phyloP scores from a whole-genome alignment of 805 yeast genomes.

The Saccharomycopsis guyanensis region DNA sequence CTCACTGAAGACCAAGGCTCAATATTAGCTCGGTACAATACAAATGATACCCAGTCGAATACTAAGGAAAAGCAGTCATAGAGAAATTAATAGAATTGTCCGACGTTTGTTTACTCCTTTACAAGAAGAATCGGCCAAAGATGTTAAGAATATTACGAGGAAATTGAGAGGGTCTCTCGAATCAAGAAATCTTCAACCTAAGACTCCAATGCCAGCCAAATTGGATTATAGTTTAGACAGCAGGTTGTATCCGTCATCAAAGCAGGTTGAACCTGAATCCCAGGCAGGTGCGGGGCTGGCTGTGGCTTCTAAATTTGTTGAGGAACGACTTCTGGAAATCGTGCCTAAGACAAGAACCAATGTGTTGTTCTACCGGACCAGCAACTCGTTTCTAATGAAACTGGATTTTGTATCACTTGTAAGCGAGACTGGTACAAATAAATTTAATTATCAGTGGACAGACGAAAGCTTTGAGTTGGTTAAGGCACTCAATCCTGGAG shows the following conservation, averaged over 20 bases:
- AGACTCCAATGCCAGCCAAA: not conserved
- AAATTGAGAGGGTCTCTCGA: not conserved
- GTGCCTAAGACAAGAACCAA: conserved; percentile 5
- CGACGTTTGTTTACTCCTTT: not conserved
- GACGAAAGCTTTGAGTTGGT: conserved; percentile 5
- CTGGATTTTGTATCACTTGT: conserved; percentile 10
- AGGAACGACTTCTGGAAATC: not conserved
- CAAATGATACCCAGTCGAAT: not conserved
- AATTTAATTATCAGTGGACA: conserved; percentile 4
- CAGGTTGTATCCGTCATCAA: not conserved
- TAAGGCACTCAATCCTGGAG: conserved; percentile 11
- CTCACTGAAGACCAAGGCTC: no score
- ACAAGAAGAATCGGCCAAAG: not conserved
- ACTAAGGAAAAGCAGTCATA: not conserved
- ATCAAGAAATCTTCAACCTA: not conserved
- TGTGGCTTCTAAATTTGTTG: not conserved
- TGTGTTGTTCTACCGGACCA: conserved; percentile 9
- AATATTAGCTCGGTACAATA: no score
- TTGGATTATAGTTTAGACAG: not conserved
- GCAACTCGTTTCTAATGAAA: conserved; percentile 11
- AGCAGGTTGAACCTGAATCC: no score
- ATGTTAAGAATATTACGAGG: not conserved
- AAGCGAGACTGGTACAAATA: not conserved
- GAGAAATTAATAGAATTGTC: not conserved
- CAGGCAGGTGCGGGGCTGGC: not conserved